Evolutionary conservation across 495 filamentous ascomycete species (phyloP).

Genomic region (Astrothelium macrocarpum): DNA sequence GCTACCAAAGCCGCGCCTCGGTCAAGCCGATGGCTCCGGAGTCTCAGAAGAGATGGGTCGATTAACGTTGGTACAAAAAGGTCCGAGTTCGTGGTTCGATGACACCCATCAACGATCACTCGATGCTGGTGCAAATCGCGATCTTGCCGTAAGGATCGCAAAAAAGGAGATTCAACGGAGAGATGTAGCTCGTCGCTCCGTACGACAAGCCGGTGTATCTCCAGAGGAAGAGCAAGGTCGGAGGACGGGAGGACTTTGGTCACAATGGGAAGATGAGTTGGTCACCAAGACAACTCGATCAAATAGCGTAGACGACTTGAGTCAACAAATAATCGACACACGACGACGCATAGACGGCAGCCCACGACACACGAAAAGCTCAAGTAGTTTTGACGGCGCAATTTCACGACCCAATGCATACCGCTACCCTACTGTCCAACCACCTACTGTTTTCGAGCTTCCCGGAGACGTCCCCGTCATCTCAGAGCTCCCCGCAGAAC

Average conservation of each 20-base stretch:
- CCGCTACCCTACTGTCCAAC: constrained; percentile 20
- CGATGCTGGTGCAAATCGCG: constrained; percentile 59
- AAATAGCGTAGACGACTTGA: constrained; percentile 8
- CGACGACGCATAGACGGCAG: constrained; percentile 6
- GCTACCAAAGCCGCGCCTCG: constrained; percentile 20
- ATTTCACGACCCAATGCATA: constrained; percentile 11
- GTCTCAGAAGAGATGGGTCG: constrained; percentile 1
- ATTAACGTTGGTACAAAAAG: background rate
- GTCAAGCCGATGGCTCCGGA: background rate
- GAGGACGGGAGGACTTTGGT: constrained; percentile 33
- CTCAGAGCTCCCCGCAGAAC: background rate
- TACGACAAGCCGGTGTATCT: constrained; percentile 43
- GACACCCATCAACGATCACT: constrained; percentile 30
- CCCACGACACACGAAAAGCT: background rate
- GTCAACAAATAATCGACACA: constrained; percentile 9
- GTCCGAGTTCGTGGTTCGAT: background rate
- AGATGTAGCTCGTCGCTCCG: constrained; percentile 47
- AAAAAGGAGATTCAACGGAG: constrained; percentile 63
- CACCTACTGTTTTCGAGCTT: background rate
- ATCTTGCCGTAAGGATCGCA: constrained; percentile 70
- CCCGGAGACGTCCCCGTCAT: constrained; percentile 1
- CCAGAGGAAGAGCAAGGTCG: constrained; percentile 47
- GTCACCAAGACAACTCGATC: background rate
- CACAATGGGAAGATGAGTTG: constrained; percentile 3
- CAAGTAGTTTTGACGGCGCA: background rate